Conservation (phyloP, 2,329 filamentous ascomycete genomes). For the Bipolaris zeicola region DNA sequence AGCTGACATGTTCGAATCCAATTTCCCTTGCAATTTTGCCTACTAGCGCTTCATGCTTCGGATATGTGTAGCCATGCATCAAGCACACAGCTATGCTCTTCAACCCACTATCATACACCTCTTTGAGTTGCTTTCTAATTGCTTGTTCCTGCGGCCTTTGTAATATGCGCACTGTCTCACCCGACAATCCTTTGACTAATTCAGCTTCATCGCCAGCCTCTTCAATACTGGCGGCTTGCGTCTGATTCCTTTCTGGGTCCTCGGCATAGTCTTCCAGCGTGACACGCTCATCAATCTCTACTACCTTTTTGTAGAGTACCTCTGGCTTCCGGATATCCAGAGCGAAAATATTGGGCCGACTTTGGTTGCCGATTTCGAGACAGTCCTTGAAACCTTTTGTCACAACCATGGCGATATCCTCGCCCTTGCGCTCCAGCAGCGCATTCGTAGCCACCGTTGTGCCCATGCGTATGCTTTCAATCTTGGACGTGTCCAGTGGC, state of each 20-base stretch:
- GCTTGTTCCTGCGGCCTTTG: slow-evolving; percentile 62
- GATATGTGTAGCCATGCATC: slow-evolving; percentile 92
- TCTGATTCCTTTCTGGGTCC: slow-evolving; percentile 71
- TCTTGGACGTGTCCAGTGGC: slow-evolving; percentile 77
- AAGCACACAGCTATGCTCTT: slow-evolving; percentile 85
- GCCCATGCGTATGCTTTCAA: slow-evolving; percentile 93
- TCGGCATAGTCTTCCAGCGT: slow-evolving; percentile 92
- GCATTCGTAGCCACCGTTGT: slow-evolving; percentile 95
- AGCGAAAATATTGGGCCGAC: slow-evolving; percentile 87
- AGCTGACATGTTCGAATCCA: slow-evolving; percentile 81
- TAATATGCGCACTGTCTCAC: slow-evolving; percentile 75
- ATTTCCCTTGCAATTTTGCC: slow-evolving; percentile 78
- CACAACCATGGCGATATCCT: slow-evolving; percentile 84
- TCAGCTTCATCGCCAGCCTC: slow-evolving; percentile 55
- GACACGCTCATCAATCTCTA: slow-evolving; percentile 91
- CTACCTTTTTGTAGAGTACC: slow-evolving; percentile 79
- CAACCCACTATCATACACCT: slow-evolving; percentile 72
- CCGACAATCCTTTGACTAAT: slow-evolving; percentile 72
- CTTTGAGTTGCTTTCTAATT: slow-evolving; percentile 66
- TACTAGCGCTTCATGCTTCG: slow-evolving; percentile 79
- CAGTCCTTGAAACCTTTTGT: slow-evolving; percentile 89
- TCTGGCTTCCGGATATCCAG: slow-evolving; percentile 85
- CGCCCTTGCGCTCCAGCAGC: slow-evolving; percentile 85
- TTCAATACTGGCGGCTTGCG: slow-evolving; percentile 60
- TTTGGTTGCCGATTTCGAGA: slow-evolving; percentile 88